Base-by-base conservation (phyloP, 2,329 filamentous ascomycete species). In the Botrytis medusae region DNA sequence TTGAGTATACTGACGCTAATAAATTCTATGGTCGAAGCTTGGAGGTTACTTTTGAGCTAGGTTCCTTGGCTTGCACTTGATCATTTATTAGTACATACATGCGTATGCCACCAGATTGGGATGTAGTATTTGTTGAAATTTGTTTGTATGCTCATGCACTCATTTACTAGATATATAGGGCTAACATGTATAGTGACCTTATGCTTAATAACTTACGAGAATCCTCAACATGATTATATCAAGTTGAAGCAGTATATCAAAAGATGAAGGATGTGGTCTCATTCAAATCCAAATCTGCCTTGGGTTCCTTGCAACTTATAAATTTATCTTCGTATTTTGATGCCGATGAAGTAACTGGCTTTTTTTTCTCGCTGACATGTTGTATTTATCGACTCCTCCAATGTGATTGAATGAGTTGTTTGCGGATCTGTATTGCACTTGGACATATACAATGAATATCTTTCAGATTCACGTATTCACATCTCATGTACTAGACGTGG, bases 61-160 rank as follows among this genome's bases (percentile, higher is more conserved):
- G 6, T 6, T n/a, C 4, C 16, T 7, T 54, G 16, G 6, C n/a
- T 54, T 3, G 51, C 29, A 54, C 2, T 7, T 54, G 48, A 22
- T 25, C 9, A 9, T 6, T 51, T 2, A 16, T 54, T n/a, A n/a
- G n/a, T n/a, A n/a, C n/a, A 16, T 12, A 29, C 5, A 6, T 29
- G 51, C 25, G n/a, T 16, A 0, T 61, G 10, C 25, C 37, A 20
- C 16, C 10, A 61, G 16, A 3, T 12, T 61, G 22, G 32, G 4
- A 37, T 37, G 25, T 25, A 2, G 9, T 22, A 1, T 0, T 37
- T 22, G 1, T 34, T 10, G 10, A 29, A 10, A 54, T n/a, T 10
- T 2, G 25, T 25, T 14, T 22, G 8, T 3, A 6, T 29, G 3
- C 4, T 14, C 2, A 0, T 5, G 1, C 2, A 22, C 10, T 5